Evolutionary conservation across 495 filamentous ascomycete genomes (phyloP).

Genomic region (Hypoxylon intermedium): DNA sequence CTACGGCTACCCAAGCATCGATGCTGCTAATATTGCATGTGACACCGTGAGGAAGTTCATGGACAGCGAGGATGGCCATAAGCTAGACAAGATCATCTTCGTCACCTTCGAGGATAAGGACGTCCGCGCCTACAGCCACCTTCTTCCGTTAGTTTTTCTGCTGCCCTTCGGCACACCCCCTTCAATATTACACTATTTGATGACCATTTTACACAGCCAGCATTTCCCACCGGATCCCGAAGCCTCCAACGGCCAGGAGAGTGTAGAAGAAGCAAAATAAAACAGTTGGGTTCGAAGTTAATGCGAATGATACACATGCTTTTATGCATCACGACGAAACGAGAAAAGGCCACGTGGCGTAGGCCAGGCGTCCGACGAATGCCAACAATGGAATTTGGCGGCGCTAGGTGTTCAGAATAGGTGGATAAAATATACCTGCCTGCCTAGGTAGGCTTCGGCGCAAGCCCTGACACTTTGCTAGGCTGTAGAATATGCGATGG

Average conservation of each 20-base stretch:
- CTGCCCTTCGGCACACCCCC: neutral
- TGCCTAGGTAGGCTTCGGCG: too few species aligned
- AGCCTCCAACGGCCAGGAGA: constrained; percentile 18
- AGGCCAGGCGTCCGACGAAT: too few species aligned
- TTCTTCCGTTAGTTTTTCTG: constrained; percentile 76
- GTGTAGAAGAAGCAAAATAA: constrained; percentile 38
- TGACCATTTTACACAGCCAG: constrained; percentile 21
- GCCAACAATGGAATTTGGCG: too few species aligned
- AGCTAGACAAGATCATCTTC: constrained; percentile 78
- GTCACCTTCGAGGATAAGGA: constrained; percentile 83
- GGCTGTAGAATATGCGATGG: too few species aligned
- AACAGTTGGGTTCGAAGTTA: too few species aligned
- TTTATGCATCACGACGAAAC: neutral
- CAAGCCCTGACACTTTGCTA: too few species aligned
- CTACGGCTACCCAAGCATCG: constrained; percentile 81
- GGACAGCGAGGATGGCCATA: constrained; percentile 59
- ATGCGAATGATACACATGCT: neutral
- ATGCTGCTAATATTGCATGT: constrained; percentile 73
- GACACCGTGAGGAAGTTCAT: constrained; percentile 75
- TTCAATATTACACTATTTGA: constrained; percentile 6
- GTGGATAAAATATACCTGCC: too few species aligned
- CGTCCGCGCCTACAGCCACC: constrained; percentile 69
- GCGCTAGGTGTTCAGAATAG: too few species aligned
- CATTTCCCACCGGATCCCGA: constrained; percentile 48
- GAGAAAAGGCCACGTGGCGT: too few species aligned